Percentiles rank a stretch among this genome's conserved stretches.
Conservation (phyloP, 306 rosid species). For the Corylus americana region DNA sequence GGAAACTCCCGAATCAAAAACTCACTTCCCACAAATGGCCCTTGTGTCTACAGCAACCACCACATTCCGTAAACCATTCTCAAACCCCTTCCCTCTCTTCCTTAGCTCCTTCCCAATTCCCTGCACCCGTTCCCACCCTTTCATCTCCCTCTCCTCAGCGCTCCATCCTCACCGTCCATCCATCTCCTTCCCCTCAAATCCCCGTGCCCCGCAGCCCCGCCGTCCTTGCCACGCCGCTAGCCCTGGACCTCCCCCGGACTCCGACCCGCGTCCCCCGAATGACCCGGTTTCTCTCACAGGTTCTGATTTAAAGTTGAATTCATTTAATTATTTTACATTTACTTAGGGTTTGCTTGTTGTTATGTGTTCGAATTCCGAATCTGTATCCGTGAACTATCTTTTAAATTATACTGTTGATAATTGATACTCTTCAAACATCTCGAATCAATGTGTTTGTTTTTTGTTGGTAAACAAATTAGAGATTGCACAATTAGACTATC, state of each 20-base stretch:
- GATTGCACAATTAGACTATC: too few species aligned
- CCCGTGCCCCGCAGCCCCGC: constrained; percentile 13
- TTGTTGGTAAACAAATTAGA: too few species aligned
- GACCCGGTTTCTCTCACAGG: constrained; percentile 38
- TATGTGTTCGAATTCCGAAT: not conserved
- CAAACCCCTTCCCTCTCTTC: constrained; percentile 16
- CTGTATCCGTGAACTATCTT: too few species aligned
- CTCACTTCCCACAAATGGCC: constrained; percentile 36
- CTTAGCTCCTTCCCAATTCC: constrained; percentile 9
- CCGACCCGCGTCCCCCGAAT: constrained; percentile 40
- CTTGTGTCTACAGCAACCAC: constrained; percentile 17
- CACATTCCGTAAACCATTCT: constrained; percentile 4
- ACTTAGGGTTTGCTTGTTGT: not conserved
- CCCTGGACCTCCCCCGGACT: constrained; percentile 49
- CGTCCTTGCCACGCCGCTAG: constrained; percentile 47
- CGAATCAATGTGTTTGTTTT: too few species aligned
- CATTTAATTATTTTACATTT: not conserved
- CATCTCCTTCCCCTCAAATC: constrained; percentile 26
- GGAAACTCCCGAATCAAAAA: not conserved
- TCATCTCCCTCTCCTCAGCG: constrained; percentile 21
- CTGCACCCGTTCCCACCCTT: constrained; percentile 5
- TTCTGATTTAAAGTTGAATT: not conserved
- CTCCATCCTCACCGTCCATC: constrained; percentile 30
- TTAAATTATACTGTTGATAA: too few species aligned
- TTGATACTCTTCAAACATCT: too few species aligned